phyloP scores from a whole-genome alignment of 768 basidiomycete species.

The Lenzites betulinus region DNA sequence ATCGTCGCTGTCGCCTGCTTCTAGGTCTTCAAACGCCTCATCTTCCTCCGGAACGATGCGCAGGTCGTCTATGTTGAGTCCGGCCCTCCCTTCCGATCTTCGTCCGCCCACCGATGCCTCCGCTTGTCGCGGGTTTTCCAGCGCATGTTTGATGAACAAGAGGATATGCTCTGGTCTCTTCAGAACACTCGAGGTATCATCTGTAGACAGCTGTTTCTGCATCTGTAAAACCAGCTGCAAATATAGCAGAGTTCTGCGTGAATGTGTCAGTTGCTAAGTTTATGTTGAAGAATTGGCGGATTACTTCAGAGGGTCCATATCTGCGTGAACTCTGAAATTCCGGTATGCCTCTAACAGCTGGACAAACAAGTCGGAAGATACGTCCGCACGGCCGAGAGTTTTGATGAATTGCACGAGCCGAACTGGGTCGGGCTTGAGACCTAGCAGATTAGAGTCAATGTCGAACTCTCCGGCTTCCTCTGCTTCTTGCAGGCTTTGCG shows the following conservation, averaged over 20 bases:
- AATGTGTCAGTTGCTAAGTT: background rate
- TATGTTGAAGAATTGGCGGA: slow-evolving; percentile 10
- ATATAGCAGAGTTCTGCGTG: slow-evolving; percentile 62
- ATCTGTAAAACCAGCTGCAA: slow-evolving; percentile 84
- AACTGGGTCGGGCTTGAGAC: slow-evolving; percentile 74
- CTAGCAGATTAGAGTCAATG: slow-evolving; percentile 57
- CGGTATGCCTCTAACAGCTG: slow-evolving; percentile 70
- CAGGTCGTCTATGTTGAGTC: slow-evolving; percentile 38
- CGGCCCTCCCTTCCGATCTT: slow-evolving; percentile 9
- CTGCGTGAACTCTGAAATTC: slow-evolving; percentile 38
- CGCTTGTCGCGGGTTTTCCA: slow-evolving; percentile 42
- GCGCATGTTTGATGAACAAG: slow-evolving; percentile 79
- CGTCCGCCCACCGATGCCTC: background rate
- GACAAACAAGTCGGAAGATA: slow-evolving; percentile 75
- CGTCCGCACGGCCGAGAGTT: slow-evolving; percentile 63
- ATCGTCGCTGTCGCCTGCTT: slow-evolving; percentile 46
- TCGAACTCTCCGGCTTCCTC: slow-evolving; percentile 46
- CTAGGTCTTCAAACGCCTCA: slow-evolving; percentile 31
- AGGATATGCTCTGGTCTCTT: slow-evolving; percentile 72
- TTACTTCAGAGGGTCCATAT: slow-evolving; percentile 56
- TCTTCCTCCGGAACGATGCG: slow-evolving; percentile 39
- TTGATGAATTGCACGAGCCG: slow-evolving; percentile 70
- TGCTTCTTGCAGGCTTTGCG: slow-evolving; percentile 46
- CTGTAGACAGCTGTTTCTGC: slow-evolving; percentile 65
- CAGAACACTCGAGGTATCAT: slow-evolving; percentile 57